A percentile compares a stretch with the other conserved stretches of the same genome.
Evolutionary conservation across 2,329 filamentous ascomycete genomes (phyloP).

Genomic region (Metarhizium humberi): DNA sequence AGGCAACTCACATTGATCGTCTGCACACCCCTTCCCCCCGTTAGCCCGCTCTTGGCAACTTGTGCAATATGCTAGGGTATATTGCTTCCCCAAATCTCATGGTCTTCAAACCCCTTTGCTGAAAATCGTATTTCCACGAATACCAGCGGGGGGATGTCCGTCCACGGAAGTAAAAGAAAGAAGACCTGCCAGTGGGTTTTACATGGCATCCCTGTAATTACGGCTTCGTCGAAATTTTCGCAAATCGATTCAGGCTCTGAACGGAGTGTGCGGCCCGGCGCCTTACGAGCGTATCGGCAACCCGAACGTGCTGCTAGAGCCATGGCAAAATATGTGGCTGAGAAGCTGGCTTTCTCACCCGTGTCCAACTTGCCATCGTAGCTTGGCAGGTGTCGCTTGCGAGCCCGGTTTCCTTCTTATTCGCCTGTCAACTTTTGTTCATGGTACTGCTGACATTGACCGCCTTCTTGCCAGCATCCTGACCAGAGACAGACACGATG

Average conservation of each 20-base stretch:
- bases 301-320: background rate
- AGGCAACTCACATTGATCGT: background rate
- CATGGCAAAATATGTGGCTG: conserved; percentile 1
- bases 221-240: background rate
- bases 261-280: too few relatives aligned
- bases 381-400: background rate
- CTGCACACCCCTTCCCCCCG: background rate
- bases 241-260: too few relatives aligned
- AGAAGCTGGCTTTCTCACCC: conserved; percentile 8
- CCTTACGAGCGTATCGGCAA: too few relatives aligned
- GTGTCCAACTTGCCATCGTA: background rate
- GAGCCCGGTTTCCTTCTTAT: background rate
- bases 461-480: conserved; percentile 3
- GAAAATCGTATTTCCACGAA: background rate
- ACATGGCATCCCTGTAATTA: background rate
- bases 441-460: background rate
- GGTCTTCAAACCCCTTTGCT: background rate
- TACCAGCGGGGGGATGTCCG: background rate
- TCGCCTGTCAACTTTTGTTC: background rate
- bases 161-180: background rate
- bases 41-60: background rate
- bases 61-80: background rate
- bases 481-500: background rate
- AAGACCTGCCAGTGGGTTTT: background rate
- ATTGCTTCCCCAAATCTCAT: background rate